These are phyloP conservation scores for Leccinum uliginosum DNA, from an alignment of 768 basidiomycete genomes.

Conservation along the genomic window DNA sequence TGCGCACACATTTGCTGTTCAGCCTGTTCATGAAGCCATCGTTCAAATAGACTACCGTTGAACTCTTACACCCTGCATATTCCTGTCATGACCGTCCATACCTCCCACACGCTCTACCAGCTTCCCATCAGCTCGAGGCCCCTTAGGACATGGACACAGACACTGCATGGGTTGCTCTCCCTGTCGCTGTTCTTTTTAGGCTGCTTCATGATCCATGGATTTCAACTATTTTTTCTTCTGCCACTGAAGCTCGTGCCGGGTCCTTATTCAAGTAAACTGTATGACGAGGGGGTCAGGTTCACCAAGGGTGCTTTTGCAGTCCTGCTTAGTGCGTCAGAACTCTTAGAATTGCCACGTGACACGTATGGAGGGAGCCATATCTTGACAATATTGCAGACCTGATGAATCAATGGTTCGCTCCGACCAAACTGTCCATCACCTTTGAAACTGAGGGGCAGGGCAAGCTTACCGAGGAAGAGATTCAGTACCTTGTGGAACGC, in stretches of 20 bases:
- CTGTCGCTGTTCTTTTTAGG: conserved; percentile 55
- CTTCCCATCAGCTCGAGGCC: conserved; percentile 54
- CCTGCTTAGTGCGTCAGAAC: conserved; percentile 61
- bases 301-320: conserved; percentile 81
- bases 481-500: conserved; percentile 52
- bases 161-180: conserved; percentile 48
- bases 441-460: conserved; percentile 70
- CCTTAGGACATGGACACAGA: conserved; percentile 49
- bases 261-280: conserved; percentile 47
- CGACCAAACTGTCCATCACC: conserved; percentile 66
- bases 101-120: conserved; percentile 30
- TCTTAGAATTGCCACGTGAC: neutral
- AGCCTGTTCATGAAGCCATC: neutral
- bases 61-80: conserved; percentile 1
- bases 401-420: conserved; percentile 80
- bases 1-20: neutral
- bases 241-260: conserved; percentile 66
- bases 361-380: neutral
- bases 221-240: conserved; percentile 69
- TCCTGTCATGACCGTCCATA: conserved; percentile 18
- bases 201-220: conserved; percentile 63
- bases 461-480: conserved; percentile 54
- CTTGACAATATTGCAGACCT: conserved; percentile 49
- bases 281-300: conserved; percentile 67
- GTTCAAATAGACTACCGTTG: conserved; percentile 12